phyloP scores from a whole-genome alignment of 148 eudicot species.

The Diospyros kaki region DNA sequence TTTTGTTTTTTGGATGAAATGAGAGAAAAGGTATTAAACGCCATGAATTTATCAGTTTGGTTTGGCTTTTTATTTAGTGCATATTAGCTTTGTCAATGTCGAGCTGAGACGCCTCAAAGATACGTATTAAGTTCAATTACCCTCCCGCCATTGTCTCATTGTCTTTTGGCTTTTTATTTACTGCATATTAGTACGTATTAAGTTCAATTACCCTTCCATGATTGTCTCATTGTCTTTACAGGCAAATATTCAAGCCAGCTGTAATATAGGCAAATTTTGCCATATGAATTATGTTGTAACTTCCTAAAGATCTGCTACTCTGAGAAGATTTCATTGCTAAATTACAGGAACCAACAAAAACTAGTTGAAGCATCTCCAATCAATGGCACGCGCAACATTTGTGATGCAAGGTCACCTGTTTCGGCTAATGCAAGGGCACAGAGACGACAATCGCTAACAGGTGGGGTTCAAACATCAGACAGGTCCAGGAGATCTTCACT shows the following conservation, averaged over 20 bases:
- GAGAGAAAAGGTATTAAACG: constrained; percentile 59
- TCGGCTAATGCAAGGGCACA: constrained; percentile 31
- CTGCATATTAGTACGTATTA: no score
- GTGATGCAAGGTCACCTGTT: constrained; percentile 41
- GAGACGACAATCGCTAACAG: constrained; percentile 77
- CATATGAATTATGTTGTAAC: not conserved
- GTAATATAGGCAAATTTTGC: no score
- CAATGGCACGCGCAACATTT: constrained; percentile 16
- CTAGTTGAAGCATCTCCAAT: constrained; percentile 31
- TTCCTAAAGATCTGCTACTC: not conserved
- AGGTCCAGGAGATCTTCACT: constrained; percentile 60
- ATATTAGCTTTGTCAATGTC: not conserved
- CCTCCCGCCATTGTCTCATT: no score
- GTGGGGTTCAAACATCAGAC: constrained; percentile 47
- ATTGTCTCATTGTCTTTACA: no score
- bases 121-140: no score
- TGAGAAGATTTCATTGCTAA: constrained; percentile 3
- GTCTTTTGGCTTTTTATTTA: no score
- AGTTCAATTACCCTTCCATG: no score
- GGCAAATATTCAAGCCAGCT: no score
- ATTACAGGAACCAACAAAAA: constrained; percentile 51
- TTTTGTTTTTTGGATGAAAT: no score
- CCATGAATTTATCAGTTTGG: not conserved
- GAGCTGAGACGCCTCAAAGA: not conserved
- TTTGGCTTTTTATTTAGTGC: not conserved